phyloP scores from a whole-genome alignment of 2,329 filamentous ascomycete genomes.

The Hypoxylon sp. region DNA sequence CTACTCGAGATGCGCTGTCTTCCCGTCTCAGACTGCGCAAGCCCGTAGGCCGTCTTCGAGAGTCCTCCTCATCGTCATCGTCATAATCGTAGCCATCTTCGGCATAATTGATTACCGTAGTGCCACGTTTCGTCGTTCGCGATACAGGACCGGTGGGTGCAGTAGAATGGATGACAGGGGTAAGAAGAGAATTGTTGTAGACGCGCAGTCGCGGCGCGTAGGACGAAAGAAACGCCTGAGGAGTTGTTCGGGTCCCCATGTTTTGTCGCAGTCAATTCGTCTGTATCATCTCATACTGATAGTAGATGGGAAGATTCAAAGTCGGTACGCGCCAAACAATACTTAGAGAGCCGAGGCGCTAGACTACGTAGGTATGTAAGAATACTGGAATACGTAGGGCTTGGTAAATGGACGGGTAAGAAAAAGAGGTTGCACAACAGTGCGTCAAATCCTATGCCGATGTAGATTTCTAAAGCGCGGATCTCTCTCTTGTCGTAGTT shows the following conservation, averaged over 20 bases:
- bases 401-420: neutral
- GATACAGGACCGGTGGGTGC: slow-evolving; percentile 75
- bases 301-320: slow-evolving; percentile 13
- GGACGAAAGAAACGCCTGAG: slow-evolving; percentile 90
- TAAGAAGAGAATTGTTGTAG: slow-evolving; percentile 92
- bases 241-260: slow-evolving; percentile 68
- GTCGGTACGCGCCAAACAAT: slow-evolving; percentile 31
- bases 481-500: neutral
- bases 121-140: slow-evolving; percentile 96
- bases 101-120: slow-evolving; percentile 96
- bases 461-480: slow-evolving; percentile 1
- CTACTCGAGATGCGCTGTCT: slow-evolving; percentile 74
- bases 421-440: slow-evolving; percentile 6
- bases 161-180: slow-evolving; percentile 82
- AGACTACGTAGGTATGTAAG: neutral
- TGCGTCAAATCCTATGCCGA: neutral
- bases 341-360: slow-evolving; percentile 10
- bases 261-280: slow-evolving; percentile 28
- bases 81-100: slow-evolving; percentile 93
- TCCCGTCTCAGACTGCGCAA: slow-evolving; percentile 86
- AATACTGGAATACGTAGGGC: neutral
- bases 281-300: slow-evolving; percentile 42
- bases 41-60: slow-evolving; percentile 84
- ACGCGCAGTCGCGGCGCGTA: slow-evolving; percentile 91
- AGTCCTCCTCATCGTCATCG: slow-evolving; percentile 80